Evolutionary conservation across 192 early-diverging fungal genomes (phyloP), one percentile per base, ranked within the genome.

Genomic region (Funneliformis geosporum): DNA sequence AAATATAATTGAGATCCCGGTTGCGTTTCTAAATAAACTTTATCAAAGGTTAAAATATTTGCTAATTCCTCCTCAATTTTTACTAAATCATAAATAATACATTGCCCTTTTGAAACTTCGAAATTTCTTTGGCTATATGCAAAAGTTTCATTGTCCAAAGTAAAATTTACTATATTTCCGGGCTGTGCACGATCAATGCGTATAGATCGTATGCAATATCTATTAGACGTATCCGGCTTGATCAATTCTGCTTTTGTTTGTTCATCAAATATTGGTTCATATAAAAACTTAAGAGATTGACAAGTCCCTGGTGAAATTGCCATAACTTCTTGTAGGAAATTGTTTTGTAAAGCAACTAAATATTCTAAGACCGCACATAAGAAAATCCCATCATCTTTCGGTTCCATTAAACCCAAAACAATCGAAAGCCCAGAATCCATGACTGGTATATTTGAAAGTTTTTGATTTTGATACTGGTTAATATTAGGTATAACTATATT

Each of bases 391-490:
- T 39, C 5, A 38, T 80, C 73, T 7, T 76, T 33, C 25, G 14
- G 40, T 25, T 71, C 67, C 2, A 80, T 21, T 10, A 80, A 27
- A 59, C 69, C 79, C 8, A 65, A 75, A 25, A 43, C n/a, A 25
- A 80, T 14, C 1, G 73, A 61, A 8, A 27, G 33, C 5, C 65
- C 40, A 25, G n/a, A 1, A 61, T 43, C 8, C 11, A 80, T 80
- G 10, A 6, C 23, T 25, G 79, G 72, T 44, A 40, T 76, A 1
- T 16, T 8, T 27, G 43, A 43, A 38, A 80, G 27, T 12, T 76
- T 73, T 11, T 80, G 73, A 46, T 74, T 76, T 76, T 80, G 79
- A 66, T 77, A 80, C 44, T 42, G 61, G 0, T 66, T 55, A n/a
- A 80, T 33, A 10, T 14, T 4, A 39, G 28, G 6, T 21, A 60